Evolutionary conservation across 2,329 filamentous ascomycete species (phyloP).

Genomic region (Xylariaceae sp.): DNA sequence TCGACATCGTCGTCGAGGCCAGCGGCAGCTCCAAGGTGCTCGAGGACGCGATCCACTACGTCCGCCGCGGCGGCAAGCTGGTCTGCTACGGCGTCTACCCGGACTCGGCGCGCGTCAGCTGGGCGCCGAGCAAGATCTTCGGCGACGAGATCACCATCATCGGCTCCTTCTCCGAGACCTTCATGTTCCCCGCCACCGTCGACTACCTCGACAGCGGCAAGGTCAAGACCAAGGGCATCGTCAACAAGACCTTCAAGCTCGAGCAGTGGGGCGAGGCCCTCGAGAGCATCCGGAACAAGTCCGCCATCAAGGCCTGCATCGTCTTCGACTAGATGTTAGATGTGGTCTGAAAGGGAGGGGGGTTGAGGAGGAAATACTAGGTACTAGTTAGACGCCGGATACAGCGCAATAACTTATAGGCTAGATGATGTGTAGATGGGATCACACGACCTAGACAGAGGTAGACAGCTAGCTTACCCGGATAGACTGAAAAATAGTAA

Average conservation of each 20-base stretch:
- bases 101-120: constrained; percentile 53
- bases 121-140: constrained; percentile 66
- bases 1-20: constrained; percentile 65
- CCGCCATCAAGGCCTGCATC: constrained; percentile 67
- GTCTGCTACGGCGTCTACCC: constrained; percentile 67
- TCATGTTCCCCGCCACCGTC: constrained; percentile 55
- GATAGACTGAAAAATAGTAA: too few relatives aligned
- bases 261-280: constrained; percentile 65
- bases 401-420: too few relatives aligned
- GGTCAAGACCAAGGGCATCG: constrained; percentile 58
- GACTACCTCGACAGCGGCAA: constrained; percentile 51
- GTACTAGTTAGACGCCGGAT: background rate
- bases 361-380: background rate
- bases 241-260: constrained; percentile 66
- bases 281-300: constrained; percentile 64
- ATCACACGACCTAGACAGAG: too few relatives aligned
- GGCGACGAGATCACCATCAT: constrained; percentile 63
- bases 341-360: constrained; percentile 2
- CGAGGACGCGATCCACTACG: constrained; percentile 64
- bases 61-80: constrained; percentile 62
- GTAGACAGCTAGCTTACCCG: too few relatives aligned
- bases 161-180: constrained; percentile 66
- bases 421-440: too few relatives aligned
- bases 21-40: constrained; percentile 63
- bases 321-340: constrained; percentile 48